Evolutionary conservation across 768 basidiomycete species (phyloP), one percentile per base, ranked within the genome.

Genomic region (Hortiboletus campestris): DNA sequence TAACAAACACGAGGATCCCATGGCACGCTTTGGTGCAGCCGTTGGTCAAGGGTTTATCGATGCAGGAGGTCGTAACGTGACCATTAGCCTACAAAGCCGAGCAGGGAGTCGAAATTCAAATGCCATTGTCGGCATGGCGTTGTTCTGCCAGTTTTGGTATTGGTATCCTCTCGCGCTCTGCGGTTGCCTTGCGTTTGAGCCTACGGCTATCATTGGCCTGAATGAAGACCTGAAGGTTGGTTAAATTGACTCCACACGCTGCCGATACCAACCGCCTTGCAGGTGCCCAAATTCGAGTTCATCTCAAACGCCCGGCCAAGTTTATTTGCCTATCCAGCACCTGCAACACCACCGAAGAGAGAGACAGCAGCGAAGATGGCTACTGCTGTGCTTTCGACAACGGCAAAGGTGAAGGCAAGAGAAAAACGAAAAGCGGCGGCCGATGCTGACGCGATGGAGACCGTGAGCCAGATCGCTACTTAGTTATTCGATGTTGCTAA

Each of bases 81-180:
- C 95, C 12, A 94, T 99, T 68, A 93, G 85, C 66, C 75, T 98
- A 53, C 90, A 94, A 69, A 97, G 93, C 68, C 85, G 91, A 56
- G 93, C 93, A 2, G 97, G 97, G 10, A 94, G 89, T 61, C 83
- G 84, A 61, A 96, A 98, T 70, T 95, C 94, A 62, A 91, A 82
- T 45, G 94, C 96, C 3, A 91, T 98, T 59, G 93, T 98, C 34
- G 97, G 97, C n/a, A 94, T 98, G 89, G 86, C 90, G 17, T 74
- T 99, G 68, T 99, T 99, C 78, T 91, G 91, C 66, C 97, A 99
- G 72, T 98, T 99, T 75, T 99, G 97, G 97, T 98, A 98, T 71
- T 99, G 97, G 97, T 99, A 95, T 74, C 97, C 97, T 34, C 78
- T 98, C 28, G 94, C 94, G 14, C 95, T 98, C 66, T 94, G 90